Evolutionary conservation across 805 yeast genomes (phyloP).

Genomic region (Hanseniaspora guilliermondii): DNA sequence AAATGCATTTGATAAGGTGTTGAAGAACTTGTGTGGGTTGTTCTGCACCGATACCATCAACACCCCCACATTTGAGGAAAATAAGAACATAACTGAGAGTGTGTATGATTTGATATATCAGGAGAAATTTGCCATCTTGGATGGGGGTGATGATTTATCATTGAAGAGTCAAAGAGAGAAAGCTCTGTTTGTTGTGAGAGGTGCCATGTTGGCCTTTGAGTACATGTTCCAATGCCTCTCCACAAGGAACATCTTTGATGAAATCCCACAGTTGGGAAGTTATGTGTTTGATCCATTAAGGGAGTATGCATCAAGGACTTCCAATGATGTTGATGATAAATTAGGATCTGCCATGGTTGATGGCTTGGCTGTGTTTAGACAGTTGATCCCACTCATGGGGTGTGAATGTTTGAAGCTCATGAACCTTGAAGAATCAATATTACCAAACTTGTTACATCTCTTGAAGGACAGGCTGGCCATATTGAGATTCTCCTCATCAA

Average conservation of each 20-base stretch:
- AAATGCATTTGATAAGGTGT: constrained; percentile 77
- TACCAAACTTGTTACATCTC: constrained; percentile 41
- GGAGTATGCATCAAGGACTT: constrained; percentile 25
- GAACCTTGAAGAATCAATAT: constrained; percentile 38
- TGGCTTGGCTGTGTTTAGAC: constrained; percentile 68
- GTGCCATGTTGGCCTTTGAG: constrained; percentile 64
- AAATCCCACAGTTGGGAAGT: constrained; percentile 53
- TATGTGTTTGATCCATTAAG: constrained; percentile 56
- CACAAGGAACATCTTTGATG: constrained; percentile 30
- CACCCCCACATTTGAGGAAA: constrained; percentile 79
- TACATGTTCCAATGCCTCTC: constrained; percentile 31
- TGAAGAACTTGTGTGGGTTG: constrained; percentile 82
- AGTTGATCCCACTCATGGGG: constrained; percentile 43
- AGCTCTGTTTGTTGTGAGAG: constrained; percentile 72
- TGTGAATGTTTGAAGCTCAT: constrained; percentile 30
- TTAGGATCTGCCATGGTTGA: constrained; percentile 75
- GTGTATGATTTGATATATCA: constrained; percentile 72
- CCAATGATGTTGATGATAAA: constrained; percentile 31
- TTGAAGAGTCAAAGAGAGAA: constrained; percentile 54
- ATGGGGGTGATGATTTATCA: constrained; percentile 39
- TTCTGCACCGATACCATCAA: constrained; percentile 91
- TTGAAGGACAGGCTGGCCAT: constrained; percentile 61
- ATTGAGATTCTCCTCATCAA: constrained; percentile 79
- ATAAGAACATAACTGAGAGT: constrained; percentile 38
- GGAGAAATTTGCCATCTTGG: constrained; percentile 49